Percentiles rank a stretch among this genome's conserved stretches.
phyloP scores from a whole-genome alignment of 768 basidiomycete species.

The Russula compacta region DNA sequence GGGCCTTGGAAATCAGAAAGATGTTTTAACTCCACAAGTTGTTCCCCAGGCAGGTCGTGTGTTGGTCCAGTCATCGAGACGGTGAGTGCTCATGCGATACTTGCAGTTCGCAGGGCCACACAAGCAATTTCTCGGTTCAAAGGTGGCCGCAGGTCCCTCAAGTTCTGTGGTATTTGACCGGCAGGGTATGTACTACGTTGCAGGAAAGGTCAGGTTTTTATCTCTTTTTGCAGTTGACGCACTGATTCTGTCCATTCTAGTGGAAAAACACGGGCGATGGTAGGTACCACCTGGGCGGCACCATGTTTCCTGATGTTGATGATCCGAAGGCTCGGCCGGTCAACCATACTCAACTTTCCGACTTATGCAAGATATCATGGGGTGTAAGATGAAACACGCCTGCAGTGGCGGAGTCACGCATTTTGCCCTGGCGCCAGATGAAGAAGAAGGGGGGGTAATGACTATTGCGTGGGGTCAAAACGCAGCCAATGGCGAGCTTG shows the following conservation, averaged over 20 bases:
- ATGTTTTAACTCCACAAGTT: conserved; percentile 67
- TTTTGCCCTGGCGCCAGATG: conserved; percentile 69
- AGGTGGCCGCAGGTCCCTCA: conserved; percentile 71
- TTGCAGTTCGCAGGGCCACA: conserved; percentile 69
- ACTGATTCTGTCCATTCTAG: conserved; percentile 29
- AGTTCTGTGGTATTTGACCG: conserved; percentile 79
- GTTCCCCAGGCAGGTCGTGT: conserved; percentile 58
- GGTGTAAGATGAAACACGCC: conserved; percentile 64
- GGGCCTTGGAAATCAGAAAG: conserved; percentile 80
- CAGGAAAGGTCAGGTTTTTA: conserved; percentile 49
- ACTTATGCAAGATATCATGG: conserved; percentile 82
- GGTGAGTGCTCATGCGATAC: background rate
- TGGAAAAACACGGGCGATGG: conserved; percentile 97
- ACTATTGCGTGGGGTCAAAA: conserved; percentile 83
- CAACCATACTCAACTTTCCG: conserved; percentile 85
- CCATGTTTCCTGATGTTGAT: conserved; percentile 2
- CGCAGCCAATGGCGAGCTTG: conserved; percentile 82
- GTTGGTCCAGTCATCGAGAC: background rate
- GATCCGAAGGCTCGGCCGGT: conserved; percentile 67
- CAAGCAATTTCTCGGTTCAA: conserved; percentile 47
- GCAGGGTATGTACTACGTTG: conserved; percentile 83
- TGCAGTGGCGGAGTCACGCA: conserved; percentile 85
- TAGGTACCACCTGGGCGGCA: conserved; percentile 22
- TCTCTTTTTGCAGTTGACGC: background rate
- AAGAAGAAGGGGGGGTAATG: conserved; percentile 59